A percentile compares a stretch with the other conserved stretches of the same genome.
These are phyloP conservation scores for Haberlea rhodopensis DNA, from an alignment of 257 asterid genomes.

Conservation along the genomic window DNA sequence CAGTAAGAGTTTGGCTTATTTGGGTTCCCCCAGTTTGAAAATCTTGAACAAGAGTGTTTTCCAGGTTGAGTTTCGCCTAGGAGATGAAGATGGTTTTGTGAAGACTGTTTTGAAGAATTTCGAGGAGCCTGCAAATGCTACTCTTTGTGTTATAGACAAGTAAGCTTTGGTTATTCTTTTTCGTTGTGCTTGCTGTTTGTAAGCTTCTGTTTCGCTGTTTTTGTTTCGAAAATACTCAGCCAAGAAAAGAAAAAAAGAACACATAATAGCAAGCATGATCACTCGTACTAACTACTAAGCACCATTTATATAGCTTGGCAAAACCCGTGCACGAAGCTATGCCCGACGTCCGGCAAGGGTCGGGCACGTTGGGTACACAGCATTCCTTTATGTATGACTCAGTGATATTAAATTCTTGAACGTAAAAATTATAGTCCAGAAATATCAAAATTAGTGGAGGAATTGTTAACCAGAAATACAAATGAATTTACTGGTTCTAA, in stretches of 20 bases:
- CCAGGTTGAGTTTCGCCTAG: conserved; percentile 73
- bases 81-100: conserved; percentile 68
- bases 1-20: conserved; percentile 49
- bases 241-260: background rate
- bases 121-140: conserved; percentile 57
- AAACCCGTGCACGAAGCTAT: too few species aligned
- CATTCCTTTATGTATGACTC: background rate
- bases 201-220: conserved; percentile 9
- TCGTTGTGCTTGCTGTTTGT: conserved; percentile 6
- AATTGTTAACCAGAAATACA: conserved; percentile 7
- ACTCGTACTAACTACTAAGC: background rate
- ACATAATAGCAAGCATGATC: background rate
- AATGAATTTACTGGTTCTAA: conserved; percentile 21
- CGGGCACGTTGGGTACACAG: too few species aligned
- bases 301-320: background rate
- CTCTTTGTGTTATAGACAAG: conserved; percentile 81
- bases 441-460: background rate
- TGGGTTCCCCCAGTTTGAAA: conserved; percentile 78
- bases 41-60: conserved; percentile 54
- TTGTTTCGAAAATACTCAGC: conserved; percentile 10
- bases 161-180: conserved; percentile 39
- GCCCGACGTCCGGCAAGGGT: too few species aligned
- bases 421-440: conserved; percentile 1
- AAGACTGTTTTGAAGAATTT: conserved; percentile 55
- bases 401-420: background rate